Conservation (phyloP, 83 land plant genomes). For the Larix sibirica region DNA sequence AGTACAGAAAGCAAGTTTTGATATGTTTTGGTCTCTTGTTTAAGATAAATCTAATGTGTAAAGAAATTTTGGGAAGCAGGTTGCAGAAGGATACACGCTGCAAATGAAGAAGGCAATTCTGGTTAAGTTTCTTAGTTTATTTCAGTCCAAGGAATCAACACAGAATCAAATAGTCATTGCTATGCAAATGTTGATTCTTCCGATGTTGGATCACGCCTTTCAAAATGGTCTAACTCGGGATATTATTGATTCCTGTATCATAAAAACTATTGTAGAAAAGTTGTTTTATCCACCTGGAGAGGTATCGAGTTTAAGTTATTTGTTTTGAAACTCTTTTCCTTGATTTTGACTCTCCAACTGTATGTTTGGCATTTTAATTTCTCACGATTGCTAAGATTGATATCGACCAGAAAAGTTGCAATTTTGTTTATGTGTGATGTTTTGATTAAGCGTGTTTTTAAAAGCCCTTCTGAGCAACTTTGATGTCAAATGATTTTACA, state of each 20-base stretch:
- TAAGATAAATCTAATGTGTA: background rate
- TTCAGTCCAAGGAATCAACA: constrained; percentile 84
- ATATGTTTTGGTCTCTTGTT: background rate
- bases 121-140: constrained; percentile 75
- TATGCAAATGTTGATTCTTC: constrained; percentile 99
- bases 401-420: background rate
- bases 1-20: background rate
- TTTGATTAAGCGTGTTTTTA: background rate
- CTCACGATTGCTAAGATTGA: background rate
- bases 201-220: constrained; percentile 95
- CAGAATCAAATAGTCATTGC: no score
- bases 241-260: constrained; percentile 82
- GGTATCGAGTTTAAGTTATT: constrained; percentile 30
- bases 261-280: constrained; percentile 93
- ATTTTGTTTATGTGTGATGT: background rate
- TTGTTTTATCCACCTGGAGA: constrained; percentile 98
- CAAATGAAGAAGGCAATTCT: constrained; percentile 85
- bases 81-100: constrained; percentile 93
- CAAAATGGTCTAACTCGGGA: constrained; percentile 93
- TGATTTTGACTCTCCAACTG: background rate
- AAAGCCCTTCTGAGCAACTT: background rate
- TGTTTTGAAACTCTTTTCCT: background rate
- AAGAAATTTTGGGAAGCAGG: constrained; percentile 39
- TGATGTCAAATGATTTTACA: constrained; percentile 6
- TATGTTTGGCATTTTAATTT: background rate